Base-by-base conservation (phyloP, 1,139 yeast genomes). In the Taphrina deformans region DNA sequence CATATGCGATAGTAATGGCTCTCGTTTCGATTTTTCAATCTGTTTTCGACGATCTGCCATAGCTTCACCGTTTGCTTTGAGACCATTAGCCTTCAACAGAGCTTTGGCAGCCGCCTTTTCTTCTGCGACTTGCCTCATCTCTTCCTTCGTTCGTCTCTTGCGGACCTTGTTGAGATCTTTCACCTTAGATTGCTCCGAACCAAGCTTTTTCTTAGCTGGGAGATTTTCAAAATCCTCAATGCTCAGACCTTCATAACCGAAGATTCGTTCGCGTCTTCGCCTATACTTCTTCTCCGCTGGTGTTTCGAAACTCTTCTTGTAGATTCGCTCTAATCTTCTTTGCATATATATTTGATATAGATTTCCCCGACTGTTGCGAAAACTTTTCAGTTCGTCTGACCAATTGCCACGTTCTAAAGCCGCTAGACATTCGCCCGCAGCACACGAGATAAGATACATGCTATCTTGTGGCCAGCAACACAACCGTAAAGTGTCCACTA, bases 401-500 rank as follows among this genome's bases (percentile, higher is more conserved):
- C 63, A 59, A 3, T 27, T n/a, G 21, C 63, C 63, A 38, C 63
- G 55, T 27, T 59, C 63, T n/a, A 48, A 23, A 10, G 56, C 55
- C 21, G 48, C 63, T 9, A 50, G n/a, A 27, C 55, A 48, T 31
- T 50, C 63, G 26, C 55, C 29, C 3, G 63, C 63, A 14, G 63
- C 63, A 41, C 45, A 27, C 3, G 56, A 18, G 3, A 59, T 50
- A 7, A 59, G 51, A 23, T 59, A 59, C 63, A 59, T 59, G 56
- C 63, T 59, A 45, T 59, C 46, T 27, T 59, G 55, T 10, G 63
- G 63, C 63, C 63, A 59, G 23, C 63, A 59, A 33, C 56, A 59
- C 18, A 59, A 41, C n/a, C 45, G 26, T 38, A 59, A 24, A 27
- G 63, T 59, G 26, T 59, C 63, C 14, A 59, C 35, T 24, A 59